Evolutionary conservation across 1,139 yeast species (phyloP).

Genomic region (Suhomyces coccinellae): DNA sequence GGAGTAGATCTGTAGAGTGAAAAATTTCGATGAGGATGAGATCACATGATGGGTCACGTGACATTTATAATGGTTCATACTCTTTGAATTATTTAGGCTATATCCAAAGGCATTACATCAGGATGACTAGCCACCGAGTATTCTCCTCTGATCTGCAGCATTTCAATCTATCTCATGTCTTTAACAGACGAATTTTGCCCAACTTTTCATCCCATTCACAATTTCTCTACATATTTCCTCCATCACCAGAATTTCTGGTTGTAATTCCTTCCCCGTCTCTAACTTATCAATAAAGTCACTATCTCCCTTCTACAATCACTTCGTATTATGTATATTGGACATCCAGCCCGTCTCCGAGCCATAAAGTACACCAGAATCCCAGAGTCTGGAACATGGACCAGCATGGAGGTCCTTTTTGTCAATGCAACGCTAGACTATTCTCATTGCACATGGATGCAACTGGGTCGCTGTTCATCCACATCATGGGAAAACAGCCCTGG

Average conservation of each 20-base stretch:
- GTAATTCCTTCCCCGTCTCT: too few species aligned
- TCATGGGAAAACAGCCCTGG: too few species aligned
- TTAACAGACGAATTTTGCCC: too few species aligned
- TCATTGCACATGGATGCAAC: not conserved
- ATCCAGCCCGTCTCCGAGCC: not conserved
- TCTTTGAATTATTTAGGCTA: too few species aligned
- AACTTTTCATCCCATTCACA: not conserved
- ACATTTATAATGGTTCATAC: not conserved
- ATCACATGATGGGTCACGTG: conserved; percentile 2
- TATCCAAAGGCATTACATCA: too few species aligned
- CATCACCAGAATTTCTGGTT: not conserved
- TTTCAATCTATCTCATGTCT: too few species aligned
- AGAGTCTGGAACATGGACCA: not conserved
- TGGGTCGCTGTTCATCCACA: not conserved
- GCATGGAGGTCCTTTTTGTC: not conserved
- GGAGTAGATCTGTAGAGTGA: not conserved
- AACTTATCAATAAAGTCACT: too few species aligned
- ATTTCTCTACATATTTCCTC: not conserved
- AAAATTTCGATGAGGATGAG: conserved; percentile 9
- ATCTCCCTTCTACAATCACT: not conserved
- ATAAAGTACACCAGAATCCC: not conserved
- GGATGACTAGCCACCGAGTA: too few species aligned
- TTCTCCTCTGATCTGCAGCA: not conserved
- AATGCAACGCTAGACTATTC: not conserved
- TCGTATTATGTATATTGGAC: conserved; percentile 1